phyloP scores from a whole-genome alignment of 805 yeast species.

The Lipomyces orientalis region DNA sequence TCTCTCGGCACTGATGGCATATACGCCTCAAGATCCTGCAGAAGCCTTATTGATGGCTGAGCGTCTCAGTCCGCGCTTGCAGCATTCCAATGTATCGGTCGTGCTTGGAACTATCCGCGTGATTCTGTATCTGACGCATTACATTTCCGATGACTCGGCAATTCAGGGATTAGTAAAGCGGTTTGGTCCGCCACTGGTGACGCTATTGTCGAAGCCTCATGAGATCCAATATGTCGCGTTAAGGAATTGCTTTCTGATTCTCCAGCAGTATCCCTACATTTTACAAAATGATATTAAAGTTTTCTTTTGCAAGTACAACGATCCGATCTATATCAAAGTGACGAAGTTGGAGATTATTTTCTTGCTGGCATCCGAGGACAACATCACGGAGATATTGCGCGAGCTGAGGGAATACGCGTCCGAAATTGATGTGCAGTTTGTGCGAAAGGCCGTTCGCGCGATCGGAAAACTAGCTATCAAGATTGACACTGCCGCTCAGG shows the following conservation, averaged over 20 bases:
- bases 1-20: slow-evolving; percentile 67
- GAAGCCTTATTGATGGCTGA: slow-evolving; percentile 74
- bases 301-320: slow-evolving; percentile 83
- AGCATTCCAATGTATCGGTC: slow-evolving; percentile 80
- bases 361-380: slow-evolving; percentile 69
- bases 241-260: slow-evolving; percentile 76
- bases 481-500: slow-evolving; percentile 62
- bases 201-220: slow-evolving; percentile 69
- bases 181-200: slow-evolving; percentile 70
- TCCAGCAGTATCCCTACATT: slow-evolving; percentile 68
- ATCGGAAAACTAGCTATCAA: slow-evolving; percentile 88
- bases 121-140: slow-evolving; percentile 74
- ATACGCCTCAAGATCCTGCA: slow-evolving; percentile 69
- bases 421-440: slow-evolving; percentile 84
- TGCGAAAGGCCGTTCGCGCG: slow-evolving; percentile 84
- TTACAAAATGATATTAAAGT: slow-evolving; percentile 69
- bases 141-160: slow-evolving; percentile 61
- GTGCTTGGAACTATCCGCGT: slow-evolving; percentile 77
- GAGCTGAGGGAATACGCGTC: slow-evolving; percentile 88
- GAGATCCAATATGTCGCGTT: slow-evolving; percentile 84
- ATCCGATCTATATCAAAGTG: slow-evolving; percentile 86
- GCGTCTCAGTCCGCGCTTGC: slow-evolving; percentile 68
- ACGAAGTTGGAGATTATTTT: slow-evolving; percentile 88
- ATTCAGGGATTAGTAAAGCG: slow-evolving; percentile 61
- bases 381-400: slow-evolving; percentile 64